Evolutionary conservation across 202 grass and related monocot species (phyloP), one percentile per base, ranked within the genome.

Genomic region (Eragrostis tef): DNA sequence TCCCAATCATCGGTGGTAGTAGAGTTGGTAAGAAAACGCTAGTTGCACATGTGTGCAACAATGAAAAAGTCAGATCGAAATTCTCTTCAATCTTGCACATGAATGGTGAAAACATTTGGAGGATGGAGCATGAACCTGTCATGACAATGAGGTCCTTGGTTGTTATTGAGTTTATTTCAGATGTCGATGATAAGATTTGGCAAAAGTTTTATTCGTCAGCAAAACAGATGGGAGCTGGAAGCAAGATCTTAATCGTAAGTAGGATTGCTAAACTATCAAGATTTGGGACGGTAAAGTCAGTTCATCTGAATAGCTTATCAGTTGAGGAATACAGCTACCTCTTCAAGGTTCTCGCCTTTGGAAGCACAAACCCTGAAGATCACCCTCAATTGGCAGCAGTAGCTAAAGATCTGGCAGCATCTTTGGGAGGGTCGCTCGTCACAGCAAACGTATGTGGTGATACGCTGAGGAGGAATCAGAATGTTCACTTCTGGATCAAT

Each of bases 241-340:
- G 86, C 74, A 87, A 83, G 74, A 72, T 83, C 47, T 17, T 87
- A 42, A 72, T 87, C n/a, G n/a, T n/a, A 73, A 79, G 67, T 13
- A 78, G 29, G 42, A 43, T 67, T 6, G 2, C 24, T 16, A 43
- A 22, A 5, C 0, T 83, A 26, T 49, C 80, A 3, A 49, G 63
- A 24, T 84, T 48, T 24, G 81, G 81, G 13, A 84, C 72, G 1
- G 24, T 69, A 24, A 46, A 69, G 51, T 62, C 81, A 39, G 11
- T 84, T 2, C 39, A 6, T 7, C 9, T 76, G 14, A 59, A 54
- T 14, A 49, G 8, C 13, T 11, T 84, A 4, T 6, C 26, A 11
- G 7, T 25, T 0, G 73, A 59, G 52, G 73, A 84, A 2, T 84
- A 77, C 42, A 84, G 3, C 52, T 77, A 84, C 43, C 64, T 84